Conservation (phyloP, 73 alveolate species). For the Paramecium octaurelia region DNA sequence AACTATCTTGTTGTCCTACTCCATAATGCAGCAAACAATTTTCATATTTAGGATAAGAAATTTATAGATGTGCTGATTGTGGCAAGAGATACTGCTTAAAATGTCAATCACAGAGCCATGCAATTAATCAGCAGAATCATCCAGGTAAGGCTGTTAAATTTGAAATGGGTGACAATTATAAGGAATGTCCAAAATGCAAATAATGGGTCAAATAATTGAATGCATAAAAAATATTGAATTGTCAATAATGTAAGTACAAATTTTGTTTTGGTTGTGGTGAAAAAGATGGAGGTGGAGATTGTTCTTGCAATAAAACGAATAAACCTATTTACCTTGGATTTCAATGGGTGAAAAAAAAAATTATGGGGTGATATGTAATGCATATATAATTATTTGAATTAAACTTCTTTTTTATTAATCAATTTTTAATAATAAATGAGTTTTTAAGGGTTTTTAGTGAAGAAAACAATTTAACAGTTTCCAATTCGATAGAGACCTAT, state of each 20-base stretch:
- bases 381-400: background rate
- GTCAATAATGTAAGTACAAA: background rate
- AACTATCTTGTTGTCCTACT: background rate
- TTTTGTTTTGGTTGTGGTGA: background rate
- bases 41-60: background rate
- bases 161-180: background rate
- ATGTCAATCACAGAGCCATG: background rate
- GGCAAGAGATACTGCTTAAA: background rate
- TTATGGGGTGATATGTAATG: background rate
- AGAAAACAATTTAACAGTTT: background rate
- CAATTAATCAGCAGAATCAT: background rate
- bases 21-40: background rate
- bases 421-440: background rate
- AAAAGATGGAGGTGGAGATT: background rate
- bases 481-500: constrained; percentile 1
- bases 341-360: background rate
- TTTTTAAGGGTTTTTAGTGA: background rate
- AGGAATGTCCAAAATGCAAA: background rate
- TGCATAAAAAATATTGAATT: background rate
- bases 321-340: background rate
- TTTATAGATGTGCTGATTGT: background rate
- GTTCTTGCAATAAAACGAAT: background rate
- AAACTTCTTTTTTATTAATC: background rate
- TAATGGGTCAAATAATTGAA: background rate
- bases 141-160: background rate